Evolutionary conservation across 306 rosid species (phyloP).

Genomic region (Gynostemma pentaphyllum): DNA sequence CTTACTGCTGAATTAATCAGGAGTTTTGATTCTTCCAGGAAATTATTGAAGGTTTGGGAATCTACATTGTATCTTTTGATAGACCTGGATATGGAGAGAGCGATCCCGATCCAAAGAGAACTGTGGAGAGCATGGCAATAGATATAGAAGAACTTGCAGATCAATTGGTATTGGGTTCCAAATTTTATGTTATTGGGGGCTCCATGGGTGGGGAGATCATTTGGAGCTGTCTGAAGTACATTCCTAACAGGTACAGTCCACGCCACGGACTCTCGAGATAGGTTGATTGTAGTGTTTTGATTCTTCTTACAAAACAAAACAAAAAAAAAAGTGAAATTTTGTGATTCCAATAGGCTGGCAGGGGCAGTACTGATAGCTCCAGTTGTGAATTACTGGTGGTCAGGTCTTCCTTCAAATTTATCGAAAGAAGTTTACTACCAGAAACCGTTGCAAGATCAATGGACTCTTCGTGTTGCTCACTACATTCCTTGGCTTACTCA

Average conservation of each 20-base stretch:
- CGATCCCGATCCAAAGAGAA: constrained; percentile 72
- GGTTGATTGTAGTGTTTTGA: not conserved
- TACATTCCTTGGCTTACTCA: constrained; percentile 71
- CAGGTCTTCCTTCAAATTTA: constrained; percentile 56
- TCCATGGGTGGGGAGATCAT: constrained; percentile 74
- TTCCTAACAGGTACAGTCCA: constrained; percentile 58
- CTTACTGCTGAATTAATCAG: not conserved
- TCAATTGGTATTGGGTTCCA: constrained; percentile 51
- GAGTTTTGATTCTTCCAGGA: constrained; percentile 29
- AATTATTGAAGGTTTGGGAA: constrained; percentile 40
- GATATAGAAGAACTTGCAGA: constrained; percentile 89
- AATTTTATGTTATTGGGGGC: constrained; percentile 52
- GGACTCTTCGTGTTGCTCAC: constrained; percentile 68
- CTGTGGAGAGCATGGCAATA: constrained; percentile 49
- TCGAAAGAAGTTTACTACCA: constrained; percentile 31
- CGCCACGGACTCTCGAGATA: not conserved
- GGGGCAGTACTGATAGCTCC: constrained; percentile 74
- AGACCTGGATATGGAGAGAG: constrained; percentile 97
- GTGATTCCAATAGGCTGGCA: constrained; percentile 39
- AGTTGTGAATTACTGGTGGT: constrained; percentile 70
- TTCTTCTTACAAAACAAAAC: not conserved
- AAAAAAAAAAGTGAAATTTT: not conserved
- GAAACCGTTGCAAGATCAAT: constrained; percentile 39
- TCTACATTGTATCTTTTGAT: constrained; percentile 61
- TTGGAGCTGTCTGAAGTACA: constrained; percentile 76